phyloP scores from a whole-genome alignment of 306 rosid genomes.

The Phaseolus lunatus region DNA sequence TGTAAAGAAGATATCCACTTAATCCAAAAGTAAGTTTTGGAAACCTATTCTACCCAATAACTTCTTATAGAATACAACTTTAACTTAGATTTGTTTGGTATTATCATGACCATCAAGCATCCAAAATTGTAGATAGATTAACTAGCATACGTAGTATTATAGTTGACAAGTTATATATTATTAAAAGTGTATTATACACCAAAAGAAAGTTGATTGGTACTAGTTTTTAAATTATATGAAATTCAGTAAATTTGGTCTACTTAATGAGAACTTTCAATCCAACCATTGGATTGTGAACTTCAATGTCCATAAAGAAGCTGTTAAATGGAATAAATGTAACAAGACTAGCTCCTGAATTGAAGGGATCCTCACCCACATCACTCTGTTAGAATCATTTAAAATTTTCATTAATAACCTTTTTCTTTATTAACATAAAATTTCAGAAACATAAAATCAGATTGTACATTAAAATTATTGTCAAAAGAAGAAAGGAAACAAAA shows the following conservation, averaged over 20 bases:
- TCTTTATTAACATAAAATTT: not conserved
- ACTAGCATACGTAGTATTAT: not conserved
- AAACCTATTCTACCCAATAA: not conserved
- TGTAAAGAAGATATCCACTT: not conserved
- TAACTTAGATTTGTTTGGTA: not conserved
- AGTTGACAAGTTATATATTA: not conserved
- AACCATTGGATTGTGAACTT: not conserved
- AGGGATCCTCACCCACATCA: not conserved
- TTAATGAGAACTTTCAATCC: not conserved
- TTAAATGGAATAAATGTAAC: not conserved
- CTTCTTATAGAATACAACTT: not conserved
- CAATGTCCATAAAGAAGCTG: not conserved
- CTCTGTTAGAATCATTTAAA: conserved; percentile 2
- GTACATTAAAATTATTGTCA: not conserved
- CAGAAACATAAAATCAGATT: not conserved
- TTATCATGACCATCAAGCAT: not conserved
- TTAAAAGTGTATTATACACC: not conserved
- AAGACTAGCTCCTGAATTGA: not conserved
- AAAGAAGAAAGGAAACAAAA: conserved; percentile 20
- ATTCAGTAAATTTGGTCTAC: not conserved
- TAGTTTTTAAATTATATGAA: not conserved
- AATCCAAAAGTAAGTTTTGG: not conserved
- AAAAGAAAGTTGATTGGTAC: not conserved
- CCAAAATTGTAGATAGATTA: not conserved
- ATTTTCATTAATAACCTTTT: not conserved